Base-by-base conservation (phyloP, 495 filamentous ascomycete genomes). In the Penicillium nucicola region DNA sequence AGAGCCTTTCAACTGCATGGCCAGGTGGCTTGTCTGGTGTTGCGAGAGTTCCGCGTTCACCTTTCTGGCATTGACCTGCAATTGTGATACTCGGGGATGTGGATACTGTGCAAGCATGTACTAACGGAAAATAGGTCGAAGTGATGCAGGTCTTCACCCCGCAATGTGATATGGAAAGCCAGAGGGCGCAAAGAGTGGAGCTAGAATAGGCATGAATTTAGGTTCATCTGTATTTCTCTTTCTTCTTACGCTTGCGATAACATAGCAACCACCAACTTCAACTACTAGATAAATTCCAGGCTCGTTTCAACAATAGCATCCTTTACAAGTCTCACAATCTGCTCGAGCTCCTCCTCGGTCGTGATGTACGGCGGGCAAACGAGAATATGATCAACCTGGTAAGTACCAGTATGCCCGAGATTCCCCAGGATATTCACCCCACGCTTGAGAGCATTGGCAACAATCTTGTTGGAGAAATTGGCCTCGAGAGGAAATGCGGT, bases 291-390 rank as follows among this genome's bases (percentile, higher is more conserved):
- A 14, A 50, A 50, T 12, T 39, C 18, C 19, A 18, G 38, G 25
- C 52, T 50, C 35, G 46, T 45, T 23, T 50, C 19, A 3, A 40
- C 15, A 15, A 57, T 57, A 12, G 54, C 56, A 31, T 42, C 15
- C 19, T n/a, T 57, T 4, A 78, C 58, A 7, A 57, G 50, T 5
- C 61, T 51, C 38, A 77, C 65, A 31, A 85, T 81, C 52, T 56
- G 61, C 46, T 78, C 70, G 20, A 85, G 64, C 5, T 83, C 81
- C 0, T 69, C 68, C 6, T 56, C 51, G 1, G 71, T 78, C 40
- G 83, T 65, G 18, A 75, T 88, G 61, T 83, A 89, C 0, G 85
- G 71, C 1, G 87, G 87, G 22, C 79, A 74, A 44, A 91, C 51
- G 42, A 89, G 69, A 15, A 89, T 62, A 61, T 87, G 82, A 56